Evolutionary conservation across 2,329 filamentous ascomycete genomes (phyloP).

Genomic region (Alternaria ventricosa): DNA sequence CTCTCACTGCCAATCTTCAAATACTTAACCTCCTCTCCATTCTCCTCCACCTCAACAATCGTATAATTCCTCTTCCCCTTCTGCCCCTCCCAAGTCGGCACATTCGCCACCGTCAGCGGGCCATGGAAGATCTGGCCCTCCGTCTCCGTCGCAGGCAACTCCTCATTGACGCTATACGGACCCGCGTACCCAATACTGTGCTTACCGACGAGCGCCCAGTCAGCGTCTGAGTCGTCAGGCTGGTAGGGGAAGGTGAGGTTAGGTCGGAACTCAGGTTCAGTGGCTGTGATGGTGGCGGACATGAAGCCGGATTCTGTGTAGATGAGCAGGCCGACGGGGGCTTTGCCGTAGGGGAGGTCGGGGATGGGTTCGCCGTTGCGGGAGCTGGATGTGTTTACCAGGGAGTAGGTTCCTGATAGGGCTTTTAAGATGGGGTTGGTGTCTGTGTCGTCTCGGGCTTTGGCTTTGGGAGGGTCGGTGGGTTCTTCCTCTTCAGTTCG

Average conservation of each 20-base stretch:
- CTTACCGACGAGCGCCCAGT: conserved; percentile 39
- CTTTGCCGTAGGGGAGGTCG: conserved; percentile 27
- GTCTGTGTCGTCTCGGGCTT: not conserved
- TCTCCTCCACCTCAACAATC: conserved; percentile 21
- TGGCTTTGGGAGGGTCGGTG: not conserved
- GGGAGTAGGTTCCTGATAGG: conserved; percentile 31
- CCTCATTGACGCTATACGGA: conserved; percentile 23
- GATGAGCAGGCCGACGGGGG: conserved; percentile 34
- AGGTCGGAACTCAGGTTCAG: conserved; percentile 27
- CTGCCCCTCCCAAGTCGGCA: conserved; percentile 32
- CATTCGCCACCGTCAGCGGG: conserved; percentile 32
- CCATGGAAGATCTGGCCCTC: conserved; percentile 36
- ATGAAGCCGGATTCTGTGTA: conserved; percentile 36
- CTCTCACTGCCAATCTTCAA: conserved; percentile 35
- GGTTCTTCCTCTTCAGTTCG: not conserved
- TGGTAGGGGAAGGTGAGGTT: conserved; percentile 32
- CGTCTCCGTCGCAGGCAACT: conserved; percentile 21
- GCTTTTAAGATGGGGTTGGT: conserved; percentile 20
- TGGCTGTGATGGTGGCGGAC: conserved; percentile 37
- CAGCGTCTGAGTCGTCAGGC: conserved; percentile 26
- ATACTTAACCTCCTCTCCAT: conserved; percentile 9
- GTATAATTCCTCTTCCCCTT: conserved; percentile 34
- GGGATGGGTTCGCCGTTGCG: conserved; percentile 26
- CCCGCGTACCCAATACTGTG: conserved; percentile 39
- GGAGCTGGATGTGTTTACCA: conserved; percentile 34